phyloP scores from a whole-genome alignment of 2,329 filamentous ascomycete species.

The Aspergillus alliaceus region DNA sequence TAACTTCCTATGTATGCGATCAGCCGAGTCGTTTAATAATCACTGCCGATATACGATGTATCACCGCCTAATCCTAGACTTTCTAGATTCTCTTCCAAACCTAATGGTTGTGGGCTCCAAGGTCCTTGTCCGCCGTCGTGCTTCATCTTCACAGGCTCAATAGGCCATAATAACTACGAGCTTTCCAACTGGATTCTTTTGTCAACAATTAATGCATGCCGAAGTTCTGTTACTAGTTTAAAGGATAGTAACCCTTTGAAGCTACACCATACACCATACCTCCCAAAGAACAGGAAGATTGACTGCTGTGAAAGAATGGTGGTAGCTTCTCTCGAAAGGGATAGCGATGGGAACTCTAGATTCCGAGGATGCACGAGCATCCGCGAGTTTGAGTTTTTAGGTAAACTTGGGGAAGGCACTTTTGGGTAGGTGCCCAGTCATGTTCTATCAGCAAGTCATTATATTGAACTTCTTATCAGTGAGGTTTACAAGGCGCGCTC shows the following conservation, averaged over 20 bases:
- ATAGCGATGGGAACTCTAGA: conserved; percentile 51
- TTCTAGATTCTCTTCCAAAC: neutral
- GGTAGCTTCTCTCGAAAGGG: conserved; percentile 46
- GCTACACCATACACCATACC: neutral
- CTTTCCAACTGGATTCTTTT: neutral
- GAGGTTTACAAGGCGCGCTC: conserved; percentile 90
- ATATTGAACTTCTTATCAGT: conserved; percentile 42
- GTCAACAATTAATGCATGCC: neutral
- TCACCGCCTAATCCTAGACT: neutral
- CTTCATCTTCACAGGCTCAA: neutral
- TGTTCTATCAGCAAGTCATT: neutral
- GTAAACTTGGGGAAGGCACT: conserved; percentile 82
- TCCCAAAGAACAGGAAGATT: neutral
- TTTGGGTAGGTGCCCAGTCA: conserved; percentile 67
- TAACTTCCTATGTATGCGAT: neutral
- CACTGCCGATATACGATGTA: neutral
- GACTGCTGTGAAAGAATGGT: conserved; percentile 28
- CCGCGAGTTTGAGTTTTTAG: conserved; percentile 41
- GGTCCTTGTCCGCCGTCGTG: neutral
- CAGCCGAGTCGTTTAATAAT: neutral
- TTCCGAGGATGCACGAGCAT: conserved; percentile 77
- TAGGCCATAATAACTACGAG: neutral
- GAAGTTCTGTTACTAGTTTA: neutral
- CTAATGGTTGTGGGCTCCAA: neutral
- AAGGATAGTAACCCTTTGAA: neutral